A percentile compares a stretch with the other conserved stretches of the same genome.
phyloP scores from a whole-genome alignment of 345 rosid species.

The Nephelium lappaceum region DNA sequence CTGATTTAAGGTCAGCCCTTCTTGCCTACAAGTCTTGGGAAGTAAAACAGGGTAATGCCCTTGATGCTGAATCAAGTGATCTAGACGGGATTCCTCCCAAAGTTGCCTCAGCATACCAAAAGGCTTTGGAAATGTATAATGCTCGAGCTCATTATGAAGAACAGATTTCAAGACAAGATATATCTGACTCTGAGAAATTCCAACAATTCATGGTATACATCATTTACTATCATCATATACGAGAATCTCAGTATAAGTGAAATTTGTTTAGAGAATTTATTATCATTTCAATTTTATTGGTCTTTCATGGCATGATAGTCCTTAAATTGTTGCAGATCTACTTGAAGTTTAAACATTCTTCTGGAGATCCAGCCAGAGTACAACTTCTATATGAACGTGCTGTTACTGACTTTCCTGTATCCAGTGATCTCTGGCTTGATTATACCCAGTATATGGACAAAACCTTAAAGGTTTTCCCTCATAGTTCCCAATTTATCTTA shows the following conservation, averaged over 20 bases:
- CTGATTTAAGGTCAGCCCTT: slow-evolving; percentile 56
- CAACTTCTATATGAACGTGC: slow-evolving; percentile 89
- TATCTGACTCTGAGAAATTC: slow-evolving; percentile 66
- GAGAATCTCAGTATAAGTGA: neutral
- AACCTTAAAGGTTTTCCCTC: slow-evolving; percentile 72
- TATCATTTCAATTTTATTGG: slow-evolving; percentile 7
- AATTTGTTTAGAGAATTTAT: slow-evolving; percentile 3
- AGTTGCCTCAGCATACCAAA: slow-evolving; percentile 66
- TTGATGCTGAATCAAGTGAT: slow-evolving; percentile 58
- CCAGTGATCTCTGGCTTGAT: slow-evolving; percentile 87
- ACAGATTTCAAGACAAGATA: slow-evolving; percentile 53
- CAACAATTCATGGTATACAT: slow-evolving; percentile 67
- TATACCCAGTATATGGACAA: slow-evolving; percentile 75
- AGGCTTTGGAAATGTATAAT: slow-evolving; percentile 71
- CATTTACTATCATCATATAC: neutral
- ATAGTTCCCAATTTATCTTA: neutral
- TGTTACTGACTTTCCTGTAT: slow-evolving; percentile 69
- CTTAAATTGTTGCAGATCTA: slow-evolving; percentile 57
- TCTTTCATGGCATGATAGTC: slow-evolving; percentile 22
- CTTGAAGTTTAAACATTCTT: slow-evolving; percentile 76
- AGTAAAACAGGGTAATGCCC: slow-evolving; percentile 63
- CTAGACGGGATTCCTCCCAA: slow-evolving; percentile 57
- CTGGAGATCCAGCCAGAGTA: slow-evolving; percentile 83
- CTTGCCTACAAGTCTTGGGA: slow-evolving; percentile 85
- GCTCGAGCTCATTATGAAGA: slow-evolving; percentile 75